Conservation (phyloP, 129 eudicot genomes). For the Helianthus tuberosus region DNA sequence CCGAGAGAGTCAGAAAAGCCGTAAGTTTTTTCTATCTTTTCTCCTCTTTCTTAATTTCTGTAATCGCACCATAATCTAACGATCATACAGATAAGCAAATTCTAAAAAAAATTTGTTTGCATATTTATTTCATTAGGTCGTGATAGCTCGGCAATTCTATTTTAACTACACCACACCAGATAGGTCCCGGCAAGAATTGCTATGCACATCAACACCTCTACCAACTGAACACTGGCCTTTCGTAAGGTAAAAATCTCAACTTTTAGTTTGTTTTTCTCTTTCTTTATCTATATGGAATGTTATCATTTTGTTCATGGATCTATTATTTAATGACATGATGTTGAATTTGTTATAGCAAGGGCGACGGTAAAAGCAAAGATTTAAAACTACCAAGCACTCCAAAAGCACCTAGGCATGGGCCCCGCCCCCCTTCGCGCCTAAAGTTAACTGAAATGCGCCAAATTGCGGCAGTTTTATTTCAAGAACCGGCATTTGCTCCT, state of each 20-base stretch:
- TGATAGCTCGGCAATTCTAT: conserved; percentile 72
- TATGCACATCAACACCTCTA: conserved; percentile 78
- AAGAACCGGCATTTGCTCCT: conserved; percentile 66
- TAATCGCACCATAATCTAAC: conserved; percentile 10
- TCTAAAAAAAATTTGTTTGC: not conserved
- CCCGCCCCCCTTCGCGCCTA: conserved; percentile 95
- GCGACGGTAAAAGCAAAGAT: conserved; percentile 48
- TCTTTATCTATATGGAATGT: not conserved
- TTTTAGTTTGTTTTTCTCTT: not conserved
- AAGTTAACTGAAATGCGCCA: conserved; percentile 82
- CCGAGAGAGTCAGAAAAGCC: conserved; percentile 81
- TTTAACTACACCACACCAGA: conserved; percentile 96
- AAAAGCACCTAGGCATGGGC: conserved; percentile 95
- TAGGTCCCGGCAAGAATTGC: conserved; percentile 86
- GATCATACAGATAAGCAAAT: not conserved
- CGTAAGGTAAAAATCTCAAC: conserved; percentile 42
- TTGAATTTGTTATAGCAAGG: conserved; percentile 51
- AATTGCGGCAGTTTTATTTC: conserved; percentile 90
- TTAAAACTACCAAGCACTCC: conserved; percentile 76
- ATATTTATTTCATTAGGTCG: conserved; percentile 48
- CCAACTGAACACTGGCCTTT: conserved; percentile 93
- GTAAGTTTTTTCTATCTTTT: conserved; percentile 51
- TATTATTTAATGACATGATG: conserved; percentile 3
- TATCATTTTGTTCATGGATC: not conserved
- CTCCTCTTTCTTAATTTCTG: not conserved